Base-by-base conservation (phyloP, 192 early-diverging fungal species). In the Fimicolochytrium jonesii region DNA sequence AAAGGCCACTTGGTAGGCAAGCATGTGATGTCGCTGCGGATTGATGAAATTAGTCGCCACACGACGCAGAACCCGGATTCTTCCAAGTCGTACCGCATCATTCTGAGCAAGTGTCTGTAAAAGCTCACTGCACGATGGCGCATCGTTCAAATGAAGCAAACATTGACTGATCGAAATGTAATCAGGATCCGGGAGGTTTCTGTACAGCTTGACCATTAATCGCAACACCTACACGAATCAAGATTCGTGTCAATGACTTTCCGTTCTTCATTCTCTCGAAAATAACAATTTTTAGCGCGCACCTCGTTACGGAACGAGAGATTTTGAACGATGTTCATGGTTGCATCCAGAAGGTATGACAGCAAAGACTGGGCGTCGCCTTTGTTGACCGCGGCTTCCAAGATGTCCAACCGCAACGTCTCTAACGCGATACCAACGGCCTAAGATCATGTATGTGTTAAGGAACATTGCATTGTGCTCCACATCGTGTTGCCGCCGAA, bases 1-100 rank as follows among this genome's bases (percentile, higher is more conserved):
- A 71, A 99, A 99, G 0, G 94, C 93, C 56, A 99, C 88, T 78
- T 99, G 97, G 71, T 92, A 97, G 18, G 93, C 93, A 64, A 91
- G 89, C 61, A 95, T 68, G 22, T 86, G 59, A 58, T 87, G 82
- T 32, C 63, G 36, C 68, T 84, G 52, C n/a, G n/a, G n/a, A n/a
- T n/a, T n/a, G n/a, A n/a, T n/a, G 3, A 47, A 3, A 56, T 22
- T 4, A 25, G 15, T 15, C 9, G 15, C 9, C 48, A 25, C 15
- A 50, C 4, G 26, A 22, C 6, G 11, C 23, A 30, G 25, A 50
- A 5, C 23, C 4, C 26, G 20, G 30, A 15, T 15, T 25, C 1
- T 28, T 18, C 49, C 43, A 13, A 13, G 23, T 4, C 33, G 32
- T 28, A 86, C 86, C 60, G 90, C 81, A 11, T 80, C 66, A 20